Evolutionary conservation across 148 eudicot genomes (phyloP), one percentile per base, ranked within the genome.

Genomic region (Simmondsia chinensis): DNA sequence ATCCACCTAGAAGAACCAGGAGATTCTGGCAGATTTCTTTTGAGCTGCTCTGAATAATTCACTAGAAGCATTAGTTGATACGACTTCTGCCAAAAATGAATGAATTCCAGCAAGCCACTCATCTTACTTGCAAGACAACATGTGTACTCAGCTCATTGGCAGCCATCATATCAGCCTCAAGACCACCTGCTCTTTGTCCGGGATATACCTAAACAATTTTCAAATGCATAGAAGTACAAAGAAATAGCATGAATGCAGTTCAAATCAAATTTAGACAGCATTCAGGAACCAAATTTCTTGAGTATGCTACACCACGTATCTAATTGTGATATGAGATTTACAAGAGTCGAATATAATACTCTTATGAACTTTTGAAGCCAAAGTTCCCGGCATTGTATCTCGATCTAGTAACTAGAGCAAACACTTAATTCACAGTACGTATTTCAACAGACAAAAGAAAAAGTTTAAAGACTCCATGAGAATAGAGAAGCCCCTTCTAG

Each of bases 111-210:
- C 20, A 43, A 8, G 3, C 38, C 15, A 19, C 25, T 35, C 26
- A 50, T 46, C 48, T 19, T 68, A 82, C 94, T 66, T 85, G 95
- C 61, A 91, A 85, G 61, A 52, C 74, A 57, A 68, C 52, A 61
- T 91, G 99, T 33, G 89, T 67, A 41, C 65, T 62, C 21, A 91
- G 78, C 67, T 91, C 99, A 60, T 91, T 91, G 42, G 95, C 85
- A 58, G 99, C 99, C 99, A 91, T 91, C 79, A 77, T 72, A 55
- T 91, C 99, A 42, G 95, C 88, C 72, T 91, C 99, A 28, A 53
- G 21, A 50, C 89, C 94, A 37, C 83, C 99, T 56, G 83, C 79
- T 64, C 71, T 85, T 60, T 74, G 64, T 38, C 95, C 95, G 48
- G 99, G 95, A 72, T 91, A 85, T 14, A 91, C 95, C 95, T 85